A percentile compares a stretch with the other conserved stretches of the same genome.
phyloP scores from a whole-genome alignment of 306 rosid species.

The Vigna angularis region DNA sequence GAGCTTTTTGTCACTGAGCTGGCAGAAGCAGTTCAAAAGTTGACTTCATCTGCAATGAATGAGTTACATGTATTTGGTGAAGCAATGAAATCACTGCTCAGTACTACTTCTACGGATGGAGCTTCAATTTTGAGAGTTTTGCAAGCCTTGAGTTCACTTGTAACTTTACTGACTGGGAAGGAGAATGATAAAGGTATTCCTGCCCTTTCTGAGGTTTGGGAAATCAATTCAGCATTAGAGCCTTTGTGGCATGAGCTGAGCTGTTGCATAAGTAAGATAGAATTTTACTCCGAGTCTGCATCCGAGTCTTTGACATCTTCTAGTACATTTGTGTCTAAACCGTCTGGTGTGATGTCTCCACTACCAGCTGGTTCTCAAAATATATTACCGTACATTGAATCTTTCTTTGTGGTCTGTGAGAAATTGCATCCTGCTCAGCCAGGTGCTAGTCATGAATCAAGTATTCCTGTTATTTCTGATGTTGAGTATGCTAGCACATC shows the following conservation, averaged over 20 bases:
- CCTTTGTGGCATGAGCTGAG: conserved; percentile 97
- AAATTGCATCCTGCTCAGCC: conserved; percentile 88
- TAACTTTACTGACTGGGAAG: conserved; percentile 64
- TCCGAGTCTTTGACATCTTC: conserved; percentile 65
- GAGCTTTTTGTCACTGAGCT: conserved; percentile 86
- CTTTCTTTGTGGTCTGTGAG: conserved; percentile 99
- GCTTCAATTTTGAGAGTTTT: conserved; percentile 96
- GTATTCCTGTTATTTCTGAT: conserved; percentile 67
- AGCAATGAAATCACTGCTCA: conserved; percentile 81
- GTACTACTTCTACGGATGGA: conserved; percentile 86
- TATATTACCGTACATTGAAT: conserved; percentile 95
- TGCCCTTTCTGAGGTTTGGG: conserved; percentile 80
- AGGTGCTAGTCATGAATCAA: conserved; percentile 69
- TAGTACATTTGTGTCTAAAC: conserved; percentile 66
- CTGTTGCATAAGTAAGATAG: conserved; percentile 93
- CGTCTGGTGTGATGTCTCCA: conserved; percentile 78
- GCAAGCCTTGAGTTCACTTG: conserved; percentile 95
- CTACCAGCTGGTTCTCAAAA: conserved; percentile 98
- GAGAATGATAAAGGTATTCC: conserved; percentile 56
- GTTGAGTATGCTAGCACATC: conserved; percentile 75
- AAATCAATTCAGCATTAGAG: conserved; percentile 87
- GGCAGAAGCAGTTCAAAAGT: conserved; percentile 74
- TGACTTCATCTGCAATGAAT: conserved; percentile 88
- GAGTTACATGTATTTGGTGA: conserved; percentile 82
- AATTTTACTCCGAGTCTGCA: conserved; percentile 80